Evolutionary conservation across 164 flowering plant genomes (phyloP).

Genomic region (Macadamia tetraphylla): DNA sequence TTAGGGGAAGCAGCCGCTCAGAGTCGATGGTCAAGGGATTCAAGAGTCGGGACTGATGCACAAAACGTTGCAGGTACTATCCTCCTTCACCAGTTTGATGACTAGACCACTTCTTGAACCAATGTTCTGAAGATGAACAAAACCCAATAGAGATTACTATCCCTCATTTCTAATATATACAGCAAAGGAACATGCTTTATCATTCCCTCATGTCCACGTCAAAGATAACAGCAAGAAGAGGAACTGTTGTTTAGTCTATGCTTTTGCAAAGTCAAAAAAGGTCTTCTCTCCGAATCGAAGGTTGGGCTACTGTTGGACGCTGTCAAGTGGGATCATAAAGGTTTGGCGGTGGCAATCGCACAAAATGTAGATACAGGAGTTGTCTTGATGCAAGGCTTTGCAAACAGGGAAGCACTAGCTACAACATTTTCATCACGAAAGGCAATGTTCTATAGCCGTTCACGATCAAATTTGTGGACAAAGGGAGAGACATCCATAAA

Average conservation of each 20-base stretch:
- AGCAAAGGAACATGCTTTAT: not conserved
- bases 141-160: no score
- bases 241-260: not conserved
- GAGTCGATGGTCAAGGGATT: no score
- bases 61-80: no score
- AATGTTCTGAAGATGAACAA: no score
- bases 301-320: slow-evolving; percentile 59
- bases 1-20: no score
- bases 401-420: slow-evolving; percentile 71
- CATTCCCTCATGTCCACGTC: not conserved
- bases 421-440: slow-evolving; percentile 64
- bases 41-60: no score
- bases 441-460: slow-evolving; percentile 90
- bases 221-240: not conserved
- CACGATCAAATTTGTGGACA: slow-evolving; percentile 75
- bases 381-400: slow-evolving; percentile 96
- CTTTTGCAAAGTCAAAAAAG: slow-evolving; percentile 8
- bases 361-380: slow-evolving; percentile 94
- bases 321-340: slow-evolving; percentile 94
- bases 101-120: no score
- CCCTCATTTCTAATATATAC: not conserved
- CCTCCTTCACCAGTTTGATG: no score
- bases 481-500: slow-evolving; percentile 93
- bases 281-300: slow-evolving; percentile 3
- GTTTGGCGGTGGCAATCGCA: slow-evolving; percentile 93